Evolutionary conservation across 2,329 filamentous ascomycete genomes (phyloP), one percentile per base, ranked within the genome.

Genomic region (Aspergillus tamarii): DNA sequence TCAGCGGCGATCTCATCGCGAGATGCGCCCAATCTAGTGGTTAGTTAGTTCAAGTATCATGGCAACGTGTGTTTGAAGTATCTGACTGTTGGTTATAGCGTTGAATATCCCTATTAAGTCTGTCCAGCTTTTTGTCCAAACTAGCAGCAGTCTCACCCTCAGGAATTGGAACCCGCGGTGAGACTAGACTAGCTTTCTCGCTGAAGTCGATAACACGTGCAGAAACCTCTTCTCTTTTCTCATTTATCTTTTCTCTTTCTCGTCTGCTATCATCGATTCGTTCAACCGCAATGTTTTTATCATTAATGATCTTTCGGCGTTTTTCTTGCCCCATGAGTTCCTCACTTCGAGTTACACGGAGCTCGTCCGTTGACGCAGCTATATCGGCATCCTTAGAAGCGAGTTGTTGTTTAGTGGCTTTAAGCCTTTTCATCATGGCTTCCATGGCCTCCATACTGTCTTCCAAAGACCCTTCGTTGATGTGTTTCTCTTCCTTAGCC

Each of bases 201-300:
- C 73, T 86, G 68, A 86, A 89, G 2, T 85, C 80, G 30, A 81
- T 75, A 32, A 92, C 84, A 41, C 78, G 75, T 14, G 76, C 77
- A 6, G 73, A 74, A 61, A 87, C 81, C 3, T 80, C 74, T 21
- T 86, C 81, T 21, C 80, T 81, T 67, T 84, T 85, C 19, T 72
- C 70, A 64, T 86, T 81, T 1, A 84, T 79, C 16, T 75, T 76
- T 14, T 70, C 72, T 67, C 82, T 85, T 36, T 83, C 80, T 14
- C 76, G 72, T 63, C 82, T 83, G 28, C 82, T 79, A 12, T 83
- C 78, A 1, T 85, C 84, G 3, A 88, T 75, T 8, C 73, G 75
- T 41, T 85, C 82, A 61, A 87, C 80, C 1, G 86, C 87, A 28
- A 79, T 73, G 69, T 92, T 93, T 73, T 91, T 91, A 19, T 87